Evolutionary conservation across 352 stramenopile genomes (phyloP), one percentile per base, ranked within the genome.

Genomic region (Aphanomyces invadans): DNA sequence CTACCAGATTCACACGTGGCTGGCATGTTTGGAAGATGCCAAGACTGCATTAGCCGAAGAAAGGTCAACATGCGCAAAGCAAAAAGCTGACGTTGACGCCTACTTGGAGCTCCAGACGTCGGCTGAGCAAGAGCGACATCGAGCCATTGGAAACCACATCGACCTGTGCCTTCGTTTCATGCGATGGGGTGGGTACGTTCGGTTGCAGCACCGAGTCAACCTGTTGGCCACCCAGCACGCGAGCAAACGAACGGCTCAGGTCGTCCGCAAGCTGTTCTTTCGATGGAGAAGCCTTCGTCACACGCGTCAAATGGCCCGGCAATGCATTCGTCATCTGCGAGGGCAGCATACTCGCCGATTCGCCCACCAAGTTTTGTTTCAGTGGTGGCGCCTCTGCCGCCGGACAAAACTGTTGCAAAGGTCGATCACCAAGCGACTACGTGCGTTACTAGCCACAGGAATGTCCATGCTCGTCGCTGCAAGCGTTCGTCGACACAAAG

Each of bases 131-230:
- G n/a, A 23, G 7, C 60, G 60, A 36, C 36, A 55, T n/a, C 60
- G 60, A 21, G 38, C 38, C 3, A 39, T 67, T n/a, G 60, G 48
- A 31, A 23, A 57, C 48, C 48, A 49, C 29, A 67, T 59, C 2
- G 60, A 67, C 28, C 21, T 67, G 39, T 67, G 60, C 26, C 60
- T 67, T 4, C 48, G 38, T 2, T 67, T 67, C 48, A 31, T 49
- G 19, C 60, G 60, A 11, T 67, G 60, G 60, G 60, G 48, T 28
- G 60, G 60, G n/a, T 39, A 25, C n/a, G 28, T 39, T n/a, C 39
- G 60, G 5, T 28, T 67, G 10, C 42, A 51, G 17, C 60, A 52
- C 1, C 60, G 60, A 21, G 12, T 21, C 19, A n/a, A 4, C 12
- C 23, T 25, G 12, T n/a, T 67, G 17, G 60, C 29, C 7, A 28